These are phyloP conservation scores for Paramecium sonneborni DNA, from an alignment of 73 alveolate genomes.

Conservation along the genomic window DNA sequence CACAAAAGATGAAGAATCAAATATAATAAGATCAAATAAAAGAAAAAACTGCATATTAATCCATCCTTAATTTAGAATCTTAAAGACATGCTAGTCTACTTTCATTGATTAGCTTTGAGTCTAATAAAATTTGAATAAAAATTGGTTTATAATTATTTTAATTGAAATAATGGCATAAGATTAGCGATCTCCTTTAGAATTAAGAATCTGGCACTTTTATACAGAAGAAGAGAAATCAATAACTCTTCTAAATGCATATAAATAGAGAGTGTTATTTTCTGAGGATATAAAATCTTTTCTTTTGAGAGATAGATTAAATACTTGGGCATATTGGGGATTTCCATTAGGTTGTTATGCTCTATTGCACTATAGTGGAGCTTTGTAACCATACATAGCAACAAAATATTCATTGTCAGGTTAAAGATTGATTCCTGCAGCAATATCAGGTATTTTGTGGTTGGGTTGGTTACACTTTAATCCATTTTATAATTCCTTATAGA, in stretches of 20 bases:
- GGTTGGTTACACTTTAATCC: slow-evolving; percentile 18
- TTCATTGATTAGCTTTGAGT: neutral
- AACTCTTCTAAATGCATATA: slow-evolving; percentile 49
- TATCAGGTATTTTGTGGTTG: neutral
- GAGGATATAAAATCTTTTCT: slow-evolving; percentile 27
- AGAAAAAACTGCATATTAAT: neutral
- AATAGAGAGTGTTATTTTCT: slow-evolving; percentile 38
- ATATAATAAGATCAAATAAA: neutral
- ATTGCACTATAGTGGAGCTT: neutral
- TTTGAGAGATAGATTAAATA: slow-evolving; percentile 24
- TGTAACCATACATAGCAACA: neutral
- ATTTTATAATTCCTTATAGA: neutral
- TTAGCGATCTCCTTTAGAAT: slow-evolving; percentile 19
- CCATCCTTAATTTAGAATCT: neutral
- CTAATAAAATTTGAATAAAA: neutral
- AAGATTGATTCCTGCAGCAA: slow-evolving; percentile 27
- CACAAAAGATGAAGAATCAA: neutral
- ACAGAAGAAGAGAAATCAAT: slow-evolving; percentile 67
- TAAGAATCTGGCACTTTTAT: slow-evolving; percentile 56
- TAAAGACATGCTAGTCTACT: neutral
- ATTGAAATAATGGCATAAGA: neutral
- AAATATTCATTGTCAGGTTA: neutral
- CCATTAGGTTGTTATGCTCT: neutral
- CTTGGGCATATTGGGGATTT: slow-evolving; percentile 52
- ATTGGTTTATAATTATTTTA: neutral